Conservation (phyloP, 2,329 filamentous ascomycete species). For the Erysiphe neolycopersici region DNA sequence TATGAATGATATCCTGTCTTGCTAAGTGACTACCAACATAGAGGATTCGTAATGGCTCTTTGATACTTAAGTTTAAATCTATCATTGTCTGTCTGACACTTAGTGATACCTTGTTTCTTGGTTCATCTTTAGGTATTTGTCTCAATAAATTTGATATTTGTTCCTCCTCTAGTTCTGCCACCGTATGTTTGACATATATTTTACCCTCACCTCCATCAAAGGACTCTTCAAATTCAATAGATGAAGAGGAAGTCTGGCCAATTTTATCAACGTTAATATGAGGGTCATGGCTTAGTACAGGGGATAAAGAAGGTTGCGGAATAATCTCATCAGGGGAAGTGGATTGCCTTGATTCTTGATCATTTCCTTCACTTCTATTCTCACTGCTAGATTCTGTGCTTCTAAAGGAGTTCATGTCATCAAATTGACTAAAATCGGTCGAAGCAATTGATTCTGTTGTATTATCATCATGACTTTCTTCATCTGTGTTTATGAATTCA, state of each 20-base stretch:
- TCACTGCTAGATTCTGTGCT: slow-evolving; percentile 13
- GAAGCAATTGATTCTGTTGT: slow-evolving; percentile 14
- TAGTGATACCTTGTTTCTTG: slow-evolving; percentile 16
- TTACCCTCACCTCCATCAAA: slow-evolving; percentile 15
- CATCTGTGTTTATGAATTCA: slow-evolving; percentile 14
- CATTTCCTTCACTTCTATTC: slow-evolving; percentile 12
- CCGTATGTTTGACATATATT: slow-evolving; percentile 21
- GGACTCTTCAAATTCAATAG: slow-evolving; percentile 22
- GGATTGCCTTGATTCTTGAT: slow-evolving; percentile 1
- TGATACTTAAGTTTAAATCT: slow-evolving; percentile 18
- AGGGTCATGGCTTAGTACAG: slow-evolving; percentile 12
- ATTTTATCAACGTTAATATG: slow-evolving; percentile 9
- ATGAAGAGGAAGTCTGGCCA: slow-evolving; percentile 11
- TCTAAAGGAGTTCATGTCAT: slow-evolving; percentile 14
- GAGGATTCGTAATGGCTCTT: slow-evolving; percentile 21
- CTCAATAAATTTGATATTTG: slow-evolving; percentile 16
- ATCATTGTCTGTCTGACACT: slow-evolving; percentile 24
- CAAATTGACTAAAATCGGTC: slow-evolving; percentile 12
- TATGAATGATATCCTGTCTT: slow-evolving; percentile 18
- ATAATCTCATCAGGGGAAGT: slow-evolving; percentile 9
- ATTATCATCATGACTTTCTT: slow-evolving; percentile 13
- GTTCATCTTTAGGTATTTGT: slow-evolving; percentile 12
- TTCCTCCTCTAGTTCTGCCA: slow-evolving; percentile 18
- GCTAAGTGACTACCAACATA: slow-evolving; percentile 20
- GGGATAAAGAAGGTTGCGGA: slow-evolving; percentile 10